Conservation (phyloP, 2,329 filamentous ascomycete genomes). For the Nemania sp. region DNA sequence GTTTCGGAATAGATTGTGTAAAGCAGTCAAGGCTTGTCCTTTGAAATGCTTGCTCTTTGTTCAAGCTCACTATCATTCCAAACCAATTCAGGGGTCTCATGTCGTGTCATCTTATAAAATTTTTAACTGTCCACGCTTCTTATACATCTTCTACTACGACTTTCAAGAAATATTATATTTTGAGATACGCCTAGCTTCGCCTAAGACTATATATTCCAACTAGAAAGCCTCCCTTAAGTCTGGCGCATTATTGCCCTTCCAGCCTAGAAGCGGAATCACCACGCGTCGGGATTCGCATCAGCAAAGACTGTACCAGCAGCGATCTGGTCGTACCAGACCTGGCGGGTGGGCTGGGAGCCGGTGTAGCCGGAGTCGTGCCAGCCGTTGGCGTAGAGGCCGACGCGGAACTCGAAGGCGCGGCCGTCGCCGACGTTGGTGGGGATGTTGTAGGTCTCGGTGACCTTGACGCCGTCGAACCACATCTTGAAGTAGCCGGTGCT, state of each 20-base stretch:
- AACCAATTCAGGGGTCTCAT: background rate
- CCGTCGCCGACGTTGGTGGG: conserved; percentile 51
- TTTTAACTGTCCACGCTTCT: too few species aligned
- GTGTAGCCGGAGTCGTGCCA: conserved; percentile 48
- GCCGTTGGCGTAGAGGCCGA: conserved; percentile 54
- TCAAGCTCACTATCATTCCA: background rate
- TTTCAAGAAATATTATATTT: too few species aligned
- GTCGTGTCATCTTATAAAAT: background rate
- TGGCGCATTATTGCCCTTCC: background rate
- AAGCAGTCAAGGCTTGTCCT: too few species aligned
- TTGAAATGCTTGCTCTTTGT: too few species aligned
- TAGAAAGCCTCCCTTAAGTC: background rate
- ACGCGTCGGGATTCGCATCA: conserved; percentile 43
- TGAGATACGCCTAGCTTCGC: too few species aligned
- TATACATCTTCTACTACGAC: too few species aligned
- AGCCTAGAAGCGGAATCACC: conserved; percentile 6
- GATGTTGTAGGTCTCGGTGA: conserved; percentile 45
- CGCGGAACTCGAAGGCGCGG: conserved; percentile 48
- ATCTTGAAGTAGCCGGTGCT: conserved; percentile 49
- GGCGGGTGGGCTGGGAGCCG: conserved; percentile 39
- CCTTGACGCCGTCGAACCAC: conserved; percentile 51
- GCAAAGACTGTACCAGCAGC: conserved; percentile 46
- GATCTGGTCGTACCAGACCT: conserved; percentile 56
- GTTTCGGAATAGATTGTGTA: too few species aligned
- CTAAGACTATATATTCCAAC: too few species aligned